Percentiles rank a stretch among this genome's conserved stretches.
Conservation (phyloP, 2,329 filamentous ascomycete genomes). For the Fusarium penzigii region DNA sequence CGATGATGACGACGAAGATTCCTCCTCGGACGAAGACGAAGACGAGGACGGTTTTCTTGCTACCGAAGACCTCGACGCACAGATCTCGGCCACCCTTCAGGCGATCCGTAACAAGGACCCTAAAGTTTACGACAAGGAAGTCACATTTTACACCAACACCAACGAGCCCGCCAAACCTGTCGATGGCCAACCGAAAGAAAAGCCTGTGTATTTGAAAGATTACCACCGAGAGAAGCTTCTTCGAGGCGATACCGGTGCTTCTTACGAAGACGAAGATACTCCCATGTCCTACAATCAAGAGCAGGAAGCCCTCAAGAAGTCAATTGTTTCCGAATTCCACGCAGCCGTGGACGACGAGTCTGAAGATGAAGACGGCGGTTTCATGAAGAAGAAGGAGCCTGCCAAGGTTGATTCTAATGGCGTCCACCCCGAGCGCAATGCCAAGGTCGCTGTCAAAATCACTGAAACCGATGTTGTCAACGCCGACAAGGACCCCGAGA, state of each 20-base stretch:
- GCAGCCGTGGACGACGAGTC: constrained; percentile 57
- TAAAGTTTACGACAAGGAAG: constrained; percentile 78
- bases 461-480: constrained; percentile 67
- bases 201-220: constrained; percentile 82
- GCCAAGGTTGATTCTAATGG: constrained; percentile 43
- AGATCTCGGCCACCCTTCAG: constrained; percentile 83
- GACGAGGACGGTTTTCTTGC: constrained; percentile 88
- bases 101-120: constrained; percentile 92
- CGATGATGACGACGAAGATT: constrained; percentile 59
- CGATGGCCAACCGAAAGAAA: constrained; percentile 65
- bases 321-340: constrained; percentile 80
- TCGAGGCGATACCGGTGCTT: constrained; percentile 63
- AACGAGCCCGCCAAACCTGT: constrained; percentile 44
- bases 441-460: constrained; percentile 45
- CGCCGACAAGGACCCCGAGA: constrained; percentile 88
- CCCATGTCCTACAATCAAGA: constrained; percentile 82
- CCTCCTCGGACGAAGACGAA: constrained; percentile 77
- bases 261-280: constrained; percentile 56
- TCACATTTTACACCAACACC: constrained; percentile 75
- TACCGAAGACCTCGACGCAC: constrained; percentile 79
- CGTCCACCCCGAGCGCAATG: constrained; percentile 57
- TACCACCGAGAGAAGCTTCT: constrained; percentile 93
- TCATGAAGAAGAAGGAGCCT: constrained; percentile 69
- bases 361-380: constrained; percentile 62
- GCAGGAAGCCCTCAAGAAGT: constrained; percentile 78